Base-by-base conservation (phyloP, 192 early-diverging fungal genomes). In the Podila minutissima region DNA sequence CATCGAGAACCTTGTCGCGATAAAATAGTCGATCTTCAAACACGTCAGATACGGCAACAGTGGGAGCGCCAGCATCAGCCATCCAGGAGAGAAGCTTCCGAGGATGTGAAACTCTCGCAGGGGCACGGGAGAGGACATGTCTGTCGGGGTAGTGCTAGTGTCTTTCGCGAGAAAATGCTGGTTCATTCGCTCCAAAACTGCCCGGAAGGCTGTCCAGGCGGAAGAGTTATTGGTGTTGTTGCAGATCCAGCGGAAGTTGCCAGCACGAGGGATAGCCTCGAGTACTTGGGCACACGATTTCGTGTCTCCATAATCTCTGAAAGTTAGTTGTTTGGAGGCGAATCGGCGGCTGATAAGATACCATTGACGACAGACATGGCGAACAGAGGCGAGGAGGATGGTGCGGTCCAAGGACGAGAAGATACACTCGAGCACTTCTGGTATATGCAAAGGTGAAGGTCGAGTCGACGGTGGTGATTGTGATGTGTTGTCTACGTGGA, bases 61-160 rank as follows among this genome's bases (percentile, higher is more conserved):
- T 55, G 20, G n/a, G n/a, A 55, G 53, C 8, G 11, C 17, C 7
- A 26, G 6, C n/a, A 24, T 24, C 8, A 55, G 8, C 20, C n/a
- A 24, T 55, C 53, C 53, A 22, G 53, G 53, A 22, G 20, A 12
- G 17, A 55, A 26, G 24, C 8, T 26, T 24, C 53, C 53, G 6
- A 55, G n/a, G 22, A 55, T n/a, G 24, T 55, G 53, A 55, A 55
- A 26, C 53, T 55, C 53, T 55, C 53, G 20, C 24, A 55, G 53
- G 22, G 53, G 53, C 0, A 55, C 53, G 10, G 53, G 53, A 0
- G 53, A n/a, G 1, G 24, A 26, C 2, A 55, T 24, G 20, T 55
- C n/a, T n/a, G 53, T 55, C 6, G 8, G 20, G 53, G 53, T 10
- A 22, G 1, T 7, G 7, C 20, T 26, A 24, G 53, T 22, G 8